phyloP scores from a whole-genome alignment of 2,329 filamentous ascomycete genomes.

The Lomentospora prolificans region DNA sequence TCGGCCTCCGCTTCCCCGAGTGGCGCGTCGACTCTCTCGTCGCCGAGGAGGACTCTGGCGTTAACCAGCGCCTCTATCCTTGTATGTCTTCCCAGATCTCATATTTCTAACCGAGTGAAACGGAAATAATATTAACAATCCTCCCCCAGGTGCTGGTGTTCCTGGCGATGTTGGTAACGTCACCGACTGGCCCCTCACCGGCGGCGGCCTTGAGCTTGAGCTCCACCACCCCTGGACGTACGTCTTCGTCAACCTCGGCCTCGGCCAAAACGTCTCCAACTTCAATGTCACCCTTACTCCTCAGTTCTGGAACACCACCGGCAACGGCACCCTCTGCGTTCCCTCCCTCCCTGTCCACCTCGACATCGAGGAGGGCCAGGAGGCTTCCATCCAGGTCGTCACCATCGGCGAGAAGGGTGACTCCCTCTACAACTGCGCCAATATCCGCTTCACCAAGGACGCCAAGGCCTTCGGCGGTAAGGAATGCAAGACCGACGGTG shows the following conservation, averaged over 20 bases:
- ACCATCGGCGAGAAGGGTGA: constrained; percentile 47
- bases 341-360: constrained; percentile 44
- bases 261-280: constrained; percentile 41
- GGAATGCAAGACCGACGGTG: constrained; percentile 32
- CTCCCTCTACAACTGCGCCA: constrained; percentile 67
- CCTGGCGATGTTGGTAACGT: constrained; percentile 31
- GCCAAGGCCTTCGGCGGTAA: constrained; percentile 33
- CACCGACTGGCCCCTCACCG: constrained; percentile 43
- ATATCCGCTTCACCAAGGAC: constrained; percentile 54
- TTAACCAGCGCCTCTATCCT: constrained; percentile 40
- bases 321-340: constrained; percentile 56
- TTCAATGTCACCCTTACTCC: constrained; percentile 62
- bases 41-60: constrained; percentile 22
- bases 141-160: constrained; percentile 35
- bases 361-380: constrained; percentile 47
- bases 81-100: constrained; percentile 26
- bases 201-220: constrained; percentile 36
- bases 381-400: constrained; percentile 60
- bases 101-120: constrained; percentile 5
- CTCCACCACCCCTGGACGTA: constrained; percentile 44
- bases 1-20: constrained; percentile 33
- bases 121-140: neutral
- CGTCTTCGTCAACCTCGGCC: constrained; percentile 42
- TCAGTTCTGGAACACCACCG: constrained; percentile 47
- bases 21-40: constrained; percentile 40